Evolutionary conservation across 2,329 filamentous ascomycete genomes (phyloP), one percentile per base, ranked within the genome.

Genomic region (Bipolaris bicolor): DNA sequence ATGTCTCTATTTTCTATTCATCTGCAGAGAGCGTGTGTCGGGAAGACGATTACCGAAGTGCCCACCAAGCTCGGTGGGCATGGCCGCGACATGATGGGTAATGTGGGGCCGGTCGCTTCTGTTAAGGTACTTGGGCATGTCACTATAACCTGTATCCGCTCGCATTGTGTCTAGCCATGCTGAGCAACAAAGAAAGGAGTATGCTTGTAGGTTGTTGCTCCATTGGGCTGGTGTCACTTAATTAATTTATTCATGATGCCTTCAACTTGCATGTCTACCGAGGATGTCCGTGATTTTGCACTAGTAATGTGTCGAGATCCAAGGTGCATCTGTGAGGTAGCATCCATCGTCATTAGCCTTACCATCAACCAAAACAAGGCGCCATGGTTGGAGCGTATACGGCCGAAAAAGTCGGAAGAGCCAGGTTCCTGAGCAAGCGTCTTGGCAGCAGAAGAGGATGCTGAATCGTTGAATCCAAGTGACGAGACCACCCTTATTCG

Each of bases 341-440:
- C 13, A 33, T 13, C 16, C n/a, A 7, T 13, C n/a, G 9, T 29
- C 26, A 10, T 20, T 18, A 22, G 16, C 18, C 44, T 24, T 18
- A n/a, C 16, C 22, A 20, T 11, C 15, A 24, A 16, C 34, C 33
- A 18, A 18, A 49, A 18, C 22, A 18, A 18, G 50, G 50, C 43
- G 33, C 26, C 22, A 22, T 16, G 41, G 41, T 41, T 29, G 50
- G 7, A 11, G 22, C 3, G 1, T 34, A 39, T 1, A 34, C 46
- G 37, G 52, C 33, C 20, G 31, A 49, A 37, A 26, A 39, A 22
- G 18, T 43, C 11, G 15, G 9, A 22, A 29, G 4, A 36, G 15
- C 49, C 39, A 52, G 44, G 36, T 24, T 48, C 39, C 43, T 36
- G 49, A 44, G 49, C 48, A 48, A 57, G 49, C 13, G 46, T 13